Evolutionary conservation across 1,284 basidiomycete genomes (phyloP).

Genomic region (Moniliella sp.): DNA sequence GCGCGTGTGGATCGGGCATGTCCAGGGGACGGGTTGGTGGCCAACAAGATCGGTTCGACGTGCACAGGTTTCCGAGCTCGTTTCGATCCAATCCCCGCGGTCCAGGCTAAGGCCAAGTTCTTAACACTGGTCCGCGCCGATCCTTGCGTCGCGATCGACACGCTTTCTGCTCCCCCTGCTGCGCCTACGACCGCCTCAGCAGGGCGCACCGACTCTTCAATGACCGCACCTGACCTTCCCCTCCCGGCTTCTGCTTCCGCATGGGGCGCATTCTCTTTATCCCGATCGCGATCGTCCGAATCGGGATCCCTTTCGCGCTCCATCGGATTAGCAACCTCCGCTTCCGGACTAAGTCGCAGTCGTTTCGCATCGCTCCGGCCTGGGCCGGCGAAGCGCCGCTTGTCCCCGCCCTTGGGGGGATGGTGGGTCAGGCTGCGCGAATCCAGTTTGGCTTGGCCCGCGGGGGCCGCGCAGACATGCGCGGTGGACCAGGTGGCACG

Average conservation of each 20-base stretch:
- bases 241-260: conserved; percentile 1
- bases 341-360: too few relatives aligned
- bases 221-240: conserved; percentile 3
- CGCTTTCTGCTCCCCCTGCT: too few relatives aligned
- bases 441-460: neutral
- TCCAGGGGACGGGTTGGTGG: too few relatives aligned
- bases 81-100: too few relatives aligned
- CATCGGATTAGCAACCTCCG: neutral
- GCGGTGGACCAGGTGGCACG: neutral
- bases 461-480: neutral
- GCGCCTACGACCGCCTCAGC: too few relatives aligned
- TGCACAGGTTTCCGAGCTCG: too few relatives aligned
- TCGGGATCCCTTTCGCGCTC: conserved; percentile 1
- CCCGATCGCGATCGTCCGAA: conserved; percentile 3
- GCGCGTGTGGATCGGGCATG: too few relatives aligned
- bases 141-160: conserved; percentile 28
- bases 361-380: neutral
- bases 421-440: conserved; percentile 1
- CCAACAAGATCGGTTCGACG: too few relatives aligned
- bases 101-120: conserved; percentile 30
- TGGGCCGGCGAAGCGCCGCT: neutral
- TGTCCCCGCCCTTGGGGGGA: neutral
- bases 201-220: too few relatives aligned
- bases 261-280: conserved; percentile 3
- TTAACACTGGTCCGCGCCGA: conserved; percentile 25